phyloP scores from a whole-genome alignment of 176 grass and related monocot species.

The Avena atlantica region DNA sequence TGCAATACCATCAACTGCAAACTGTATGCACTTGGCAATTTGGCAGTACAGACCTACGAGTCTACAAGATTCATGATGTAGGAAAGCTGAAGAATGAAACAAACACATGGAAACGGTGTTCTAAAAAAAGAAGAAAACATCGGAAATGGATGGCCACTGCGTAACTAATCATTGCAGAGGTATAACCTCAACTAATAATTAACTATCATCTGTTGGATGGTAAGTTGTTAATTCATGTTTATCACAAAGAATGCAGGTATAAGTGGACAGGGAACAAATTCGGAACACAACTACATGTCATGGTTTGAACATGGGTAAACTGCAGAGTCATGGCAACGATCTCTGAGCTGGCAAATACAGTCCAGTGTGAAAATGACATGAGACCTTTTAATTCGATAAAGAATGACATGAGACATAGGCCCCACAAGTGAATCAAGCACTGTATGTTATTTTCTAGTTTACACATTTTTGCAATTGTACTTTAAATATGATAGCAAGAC shows the following conservation, averaged over 20 bases:
- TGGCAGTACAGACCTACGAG: background rate
- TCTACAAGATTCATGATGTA: background rate
- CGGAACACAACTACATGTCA: background rate
- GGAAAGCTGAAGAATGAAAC: background rate
- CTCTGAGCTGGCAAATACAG: background rate
- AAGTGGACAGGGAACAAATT: background rate
- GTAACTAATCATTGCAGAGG: background rate
- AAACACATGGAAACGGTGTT: background rate
- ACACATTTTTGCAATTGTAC: background rate
- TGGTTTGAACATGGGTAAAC: background rate
- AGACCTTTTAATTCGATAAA: background rate
- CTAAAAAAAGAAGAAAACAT: background rate
- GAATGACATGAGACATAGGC: background rate
- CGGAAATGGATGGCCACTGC: background rate
- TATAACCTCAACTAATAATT: constrained; percentile 4
- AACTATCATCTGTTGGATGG: background rate
- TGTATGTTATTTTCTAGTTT: background rate
- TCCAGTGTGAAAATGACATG: background rate
- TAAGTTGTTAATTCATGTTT: background rate
- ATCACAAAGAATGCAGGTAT: background rate
- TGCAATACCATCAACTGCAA: background rate
- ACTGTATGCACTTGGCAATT: background rate
- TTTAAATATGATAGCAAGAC: background rate
- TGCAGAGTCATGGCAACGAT: background rate
- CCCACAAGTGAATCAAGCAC: background rate